phyloP scores from a whole-genome alignment of 345 rosid species.

The Passiflora organensis region DNA sequence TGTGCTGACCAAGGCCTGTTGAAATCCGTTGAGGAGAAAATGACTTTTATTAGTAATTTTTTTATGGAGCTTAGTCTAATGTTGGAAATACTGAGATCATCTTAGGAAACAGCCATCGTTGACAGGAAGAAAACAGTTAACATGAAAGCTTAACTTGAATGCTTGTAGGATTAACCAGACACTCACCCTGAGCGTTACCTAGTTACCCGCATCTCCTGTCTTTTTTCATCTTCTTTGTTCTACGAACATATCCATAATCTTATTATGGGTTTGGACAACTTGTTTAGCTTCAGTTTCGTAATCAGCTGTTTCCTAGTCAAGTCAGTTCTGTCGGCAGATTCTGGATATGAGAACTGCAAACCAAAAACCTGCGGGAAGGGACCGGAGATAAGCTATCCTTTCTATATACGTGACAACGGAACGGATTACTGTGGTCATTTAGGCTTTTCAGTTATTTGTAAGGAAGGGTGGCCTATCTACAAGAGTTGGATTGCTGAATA shows the following conservation, averaged over 20 bases:
- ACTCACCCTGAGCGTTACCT: too few species aligned
- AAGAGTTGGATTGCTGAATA: conserved; percentile 16
- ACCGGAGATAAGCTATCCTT: conserved; percentile 31
- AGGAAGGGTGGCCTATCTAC: conserved; percentile 13
- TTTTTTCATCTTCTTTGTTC: not conserved
- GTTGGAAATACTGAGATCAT: too few species aligned
- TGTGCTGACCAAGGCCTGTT: too few species aligned
- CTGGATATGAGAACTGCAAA: conserved; percentile 21
- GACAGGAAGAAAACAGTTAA: too few species aligned
- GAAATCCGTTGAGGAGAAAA: too few species aligned
- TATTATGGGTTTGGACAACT: conserved; percentile 3
- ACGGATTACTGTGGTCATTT: conserved; percentile 23
- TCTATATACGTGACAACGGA: conserved; percentile 9
- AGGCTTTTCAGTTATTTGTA: conserved; percentile 18
- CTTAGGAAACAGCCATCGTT: too few species aligned
- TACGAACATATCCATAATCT: not conserved
- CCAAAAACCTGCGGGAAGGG: conserved; percentile 27
- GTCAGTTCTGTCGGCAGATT: conserved; percentile 10
- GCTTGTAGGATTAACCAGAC: not conserved
- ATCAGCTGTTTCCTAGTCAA: not conserved
- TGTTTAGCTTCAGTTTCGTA: conserved; percentile 6
- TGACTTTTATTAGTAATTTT: too few species aligned
- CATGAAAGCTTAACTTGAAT: not conserved
- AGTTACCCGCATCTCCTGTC: not conserved
- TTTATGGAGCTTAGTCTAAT: too few species aligned